Evolutionary conservation across 345 rosid genomes (phyloP), one percentile per base, ranked within the genome.

Genomic region (Dimocarpus longan): DNA sequence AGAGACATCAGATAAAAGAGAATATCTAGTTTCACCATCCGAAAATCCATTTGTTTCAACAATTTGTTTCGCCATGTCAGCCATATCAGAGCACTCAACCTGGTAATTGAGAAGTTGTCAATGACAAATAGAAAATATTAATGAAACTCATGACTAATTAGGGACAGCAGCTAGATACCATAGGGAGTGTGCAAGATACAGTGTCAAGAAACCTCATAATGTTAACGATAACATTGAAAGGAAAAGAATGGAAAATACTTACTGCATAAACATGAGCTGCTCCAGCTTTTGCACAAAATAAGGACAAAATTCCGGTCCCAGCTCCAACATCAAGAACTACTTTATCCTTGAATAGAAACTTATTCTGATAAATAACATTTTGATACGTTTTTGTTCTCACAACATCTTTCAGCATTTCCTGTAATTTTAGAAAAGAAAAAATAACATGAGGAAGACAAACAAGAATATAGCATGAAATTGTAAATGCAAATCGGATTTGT

Each of bases 261-360:
- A 92, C 98, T 8, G 98, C 99, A 78, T 92, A 94, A 39, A 97
- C 97, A 87, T 93, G 99, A 42, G 90, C 88, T 5, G 98, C 98
- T 74, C 98, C 98, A 0, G 98, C 98, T 83, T 91, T 94, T 39
- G 99, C 99, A 88, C 99, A 97, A 82, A 97, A 94, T 64, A 97
- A 78, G 83, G 99, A 97, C 80, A 97, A 84, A 78, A 97, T 97
- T 21, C 98, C 98, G 37, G 99, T 96, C 68, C 99, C 99, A 62
- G 99, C 98, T 80, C 99, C 99, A 78, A 97, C 98, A 84, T 97
- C 98, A 82, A 97, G 95, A 76, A 94, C 98, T 63, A 97, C 85
- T 81, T 97, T 97, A 85, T 92, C 84, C 91, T 93, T 88, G 80
- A 97, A 91, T 32, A 97, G 86, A 84, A 97, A 97, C 85, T 88